Evolutionary conservation across 768 basidiomycete species (phyloP).

Genomic region (Grammothele lineata): DNA sequence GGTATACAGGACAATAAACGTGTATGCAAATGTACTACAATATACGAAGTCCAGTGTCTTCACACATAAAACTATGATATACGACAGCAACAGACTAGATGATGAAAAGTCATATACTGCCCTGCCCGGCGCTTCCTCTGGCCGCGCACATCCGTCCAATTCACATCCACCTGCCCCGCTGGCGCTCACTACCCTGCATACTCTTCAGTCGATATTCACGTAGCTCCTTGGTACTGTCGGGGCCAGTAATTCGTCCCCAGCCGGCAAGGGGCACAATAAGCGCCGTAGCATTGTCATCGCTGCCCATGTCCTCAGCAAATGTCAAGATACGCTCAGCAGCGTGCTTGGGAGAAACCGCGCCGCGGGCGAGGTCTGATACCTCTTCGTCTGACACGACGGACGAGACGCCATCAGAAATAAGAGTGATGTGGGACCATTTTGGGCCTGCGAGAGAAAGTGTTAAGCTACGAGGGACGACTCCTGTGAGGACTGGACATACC

Average conservation of each 20-base stretch:
- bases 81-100: too few species aligned
- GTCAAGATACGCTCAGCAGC: conserved; percentile 83
- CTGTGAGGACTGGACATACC: conserved; percentile 46
- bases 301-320: conserved; percentile 84
- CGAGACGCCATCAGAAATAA: conserved; percentile 93
- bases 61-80: too few species aligned
- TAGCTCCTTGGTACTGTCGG: conserved; percentile 77
- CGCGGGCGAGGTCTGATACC: conserved; percentile 84
- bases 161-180: conserved; percentile 26
- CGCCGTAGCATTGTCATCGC: conserved; percentile 89
- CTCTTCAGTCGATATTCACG: conserved; percentile 74
- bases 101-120: too few species aligned
- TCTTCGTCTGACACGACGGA: conserved; percentile 91
- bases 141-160: too few species aligned
- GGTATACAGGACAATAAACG: not conserved
- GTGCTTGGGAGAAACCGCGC: conserved; percentile 60
- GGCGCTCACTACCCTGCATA: conserved; percentile 27
- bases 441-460: too few species aligned
- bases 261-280: conserved; percentile 90
- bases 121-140: too few species aligned
- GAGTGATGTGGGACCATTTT: conserved; percentile 82
- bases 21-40: not conserved
- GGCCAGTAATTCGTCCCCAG: conserved; percentile 80
- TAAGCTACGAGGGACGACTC: too few species aligned
- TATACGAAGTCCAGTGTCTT: too few species aligned